Percentiles rank a stretch among this genome's conserved stretches.
These are phyloP conservation scores for Kwoniella mangroviensis DNA, from an alignment of 768 basidiomycete genomes.

Conservation along the genomic window DNA sequence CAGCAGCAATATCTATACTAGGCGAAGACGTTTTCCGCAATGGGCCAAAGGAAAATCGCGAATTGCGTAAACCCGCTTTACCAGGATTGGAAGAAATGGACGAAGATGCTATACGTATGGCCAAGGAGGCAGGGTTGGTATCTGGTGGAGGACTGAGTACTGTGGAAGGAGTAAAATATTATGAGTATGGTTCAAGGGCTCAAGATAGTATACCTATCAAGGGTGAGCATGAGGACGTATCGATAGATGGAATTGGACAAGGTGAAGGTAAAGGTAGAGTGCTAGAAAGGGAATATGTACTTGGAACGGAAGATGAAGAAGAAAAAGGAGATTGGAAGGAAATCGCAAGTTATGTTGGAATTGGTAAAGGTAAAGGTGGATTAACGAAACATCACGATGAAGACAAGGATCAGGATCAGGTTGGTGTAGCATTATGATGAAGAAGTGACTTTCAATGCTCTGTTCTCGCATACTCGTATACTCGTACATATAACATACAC, in stretches of 20 bases:
- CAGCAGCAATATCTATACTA: constrained; percentile 52
- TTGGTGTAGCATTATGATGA: constrained; percentile 6
- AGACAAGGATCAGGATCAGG: constrained; percentile 2
- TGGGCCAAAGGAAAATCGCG: constrained; percentile 36
- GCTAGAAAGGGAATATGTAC: constrained; percentile 13
- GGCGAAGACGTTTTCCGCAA: constrained; percentile 46
- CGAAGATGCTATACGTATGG: constrained; percentile 18
- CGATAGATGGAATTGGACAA: constrained; percentile 12
- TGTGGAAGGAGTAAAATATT: neutral
- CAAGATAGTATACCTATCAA: constrained; percentile 7
- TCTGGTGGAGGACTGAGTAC: constrained; percentile 3
- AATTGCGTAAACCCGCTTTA: constrained; percentile 33
- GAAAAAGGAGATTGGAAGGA: constrained; percentile 17
- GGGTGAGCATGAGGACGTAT: constrained; percentile 8
- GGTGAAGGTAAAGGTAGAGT: constrained; percentile 19
- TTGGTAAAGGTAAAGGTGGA: constrained; percentile 1
- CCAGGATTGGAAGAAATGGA: constrained; percentile 29
- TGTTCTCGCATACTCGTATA: no score
- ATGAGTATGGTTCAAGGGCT: neutral
- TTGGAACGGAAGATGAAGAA: neutral
- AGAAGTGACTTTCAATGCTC: neutral
- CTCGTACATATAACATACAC: neutral
- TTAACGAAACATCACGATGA: neutral
- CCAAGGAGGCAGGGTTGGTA: constrained; percentile 11
- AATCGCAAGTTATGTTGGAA: constrained; percentile 15